A percentile compares a stretch with the other conserved stretches of the same genome.
phyloP scores from a whole-genome alignment of 176 grass and related monocot genomes.

The Sorghum bicolor region Sorghum_bicolor_NCBIv3 NC_012871.2:3826001-3826500 shows the following conservation, averaged over 20 bases:
- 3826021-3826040: neutral
- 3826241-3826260: neutral
- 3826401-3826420: neutral
- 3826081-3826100: neutral
- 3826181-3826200: neutral
- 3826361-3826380: constrained; percentile 17
- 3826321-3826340: neutral
- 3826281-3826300: neutral
- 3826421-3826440: neutral
- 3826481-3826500: neutral
- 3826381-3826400: constrained; percentile 7
- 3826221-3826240: neutral
- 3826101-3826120: neutral
- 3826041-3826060: neutral
- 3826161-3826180: neutral
- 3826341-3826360: neutral
- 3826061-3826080: neutral
- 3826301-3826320: constrained; percentile 12
- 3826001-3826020: neutral
- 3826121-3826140: neutral
- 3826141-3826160: neutral
- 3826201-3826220: neutral
- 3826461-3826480: neutral
- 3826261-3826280: constrained; percentile 10
- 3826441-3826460: neutral